Evolutionary conservation across 768 basidiomycete species (phyloP).

Genomic region (Gelatoporia subvermispora): DNA sequence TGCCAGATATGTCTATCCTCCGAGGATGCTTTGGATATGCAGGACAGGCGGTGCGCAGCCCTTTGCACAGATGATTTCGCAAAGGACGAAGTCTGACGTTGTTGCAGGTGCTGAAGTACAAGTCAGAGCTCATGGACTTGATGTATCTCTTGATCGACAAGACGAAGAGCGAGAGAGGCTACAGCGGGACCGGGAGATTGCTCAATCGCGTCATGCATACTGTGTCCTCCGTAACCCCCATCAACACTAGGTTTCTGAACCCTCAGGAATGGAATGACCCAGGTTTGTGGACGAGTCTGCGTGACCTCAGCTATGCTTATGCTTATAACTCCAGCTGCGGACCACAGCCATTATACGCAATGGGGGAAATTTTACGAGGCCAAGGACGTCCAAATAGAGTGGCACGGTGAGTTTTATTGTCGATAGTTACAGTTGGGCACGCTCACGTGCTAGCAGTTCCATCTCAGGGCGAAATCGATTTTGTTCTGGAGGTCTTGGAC

Average conservation of each 20-base stretch:
- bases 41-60: slow-evolving; percentile 43
- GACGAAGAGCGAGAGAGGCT: slow-evolving; percentile 86
- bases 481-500: slow-evolving; percentile 75
- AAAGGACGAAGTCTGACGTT: slow-evolving; percentile 2
- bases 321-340: slow-evolving; percentile 46
- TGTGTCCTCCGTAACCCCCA: slow-evolving; percentile 68
- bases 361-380: slow-evolving; percentile 83
- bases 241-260: slow-evolving; percentile 80
- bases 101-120: slow-evolving; percentile 65
- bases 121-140: slow-evolving; percentile 56
- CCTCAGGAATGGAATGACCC: slow-evolving; percentile 71
- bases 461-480: slow-evolving; percentile 64
- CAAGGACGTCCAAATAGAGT: slow-evolving; percentile 77
- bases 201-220: slow-evolving; percentile 73
- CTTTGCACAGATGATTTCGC: not conserved
- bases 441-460: slow-evolving; percentile 40
- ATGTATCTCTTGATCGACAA: slow-evolving; percentile 66
- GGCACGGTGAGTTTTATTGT: slow-evolving; percentile 63
- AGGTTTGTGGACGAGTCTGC: slow-evolving; percentile 38
- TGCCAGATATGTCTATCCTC: slow-evolving; percentile 71
- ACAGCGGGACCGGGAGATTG: slow-evolving; percentile 72
- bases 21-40: slow-evolving; percentile 79
- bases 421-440: not conserved
- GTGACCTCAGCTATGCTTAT: not conserved
- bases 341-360: slow-evolving; percentile 53